Evolutionary conservation across 306 rosid species (phyloP), one percentile per base, ranked within the genome.

Genomic region (Abrus precatorius): DNA sequence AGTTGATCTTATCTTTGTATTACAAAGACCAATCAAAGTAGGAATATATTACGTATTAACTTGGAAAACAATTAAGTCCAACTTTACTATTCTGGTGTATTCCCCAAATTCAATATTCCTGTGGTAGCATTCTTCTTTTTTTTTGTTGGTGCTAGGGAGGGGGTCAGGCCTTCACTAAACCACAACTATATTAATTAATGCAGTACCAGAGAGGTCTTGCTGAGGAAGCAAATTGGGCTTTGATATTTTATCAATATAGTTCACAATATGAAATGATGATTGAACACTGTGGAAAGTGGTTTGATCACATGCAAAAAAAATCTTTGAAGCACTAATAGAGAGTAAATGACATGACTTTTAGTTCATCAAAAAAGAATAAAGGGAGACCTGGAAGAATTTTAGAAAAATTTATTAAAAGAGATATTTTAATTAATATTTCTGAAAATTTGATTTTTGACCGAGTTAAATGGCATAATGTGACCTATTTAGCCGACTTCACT

Each of bases 161-260:
- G 7, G 32, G 1, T 14, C 20, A 20, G 60, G 32, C 28, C 60
- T 2, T 32, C 14, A 52, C 57, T 52, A 52, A 55, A 55, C 6
- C 27, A 20, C 11, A 30, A 20, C 10, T 20, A 4, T 2, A 55
- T 4, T 2, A 14, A 32, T 9, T 27, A 14, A 56, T 56, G 10
- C 34, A 27, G 62, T 56, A 2, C 3, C 62, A 56, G 34, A 56
- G 3, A 34, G 62, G 29, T 54, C 30, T 3, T 20, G 9, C 60
- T 30, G 10, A 27, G 33, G 40, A 11, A 47, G 74, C 27, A 69
- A 33, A 69, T 32, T 7, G 8, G n/a, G 50, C 45, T 28, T 30
- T 14, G 52, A 71, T 71, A 32, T 71, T 49, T 50, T 52, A 34
- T 30, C 63, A 71, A 69, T 20, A 20, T 20, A 20, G 20, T 20